Evolutionary conservation across 164 flowering plant genomes (phyloP).

Genomic region (Kalanchoe fedtschenkoi): DNA sequence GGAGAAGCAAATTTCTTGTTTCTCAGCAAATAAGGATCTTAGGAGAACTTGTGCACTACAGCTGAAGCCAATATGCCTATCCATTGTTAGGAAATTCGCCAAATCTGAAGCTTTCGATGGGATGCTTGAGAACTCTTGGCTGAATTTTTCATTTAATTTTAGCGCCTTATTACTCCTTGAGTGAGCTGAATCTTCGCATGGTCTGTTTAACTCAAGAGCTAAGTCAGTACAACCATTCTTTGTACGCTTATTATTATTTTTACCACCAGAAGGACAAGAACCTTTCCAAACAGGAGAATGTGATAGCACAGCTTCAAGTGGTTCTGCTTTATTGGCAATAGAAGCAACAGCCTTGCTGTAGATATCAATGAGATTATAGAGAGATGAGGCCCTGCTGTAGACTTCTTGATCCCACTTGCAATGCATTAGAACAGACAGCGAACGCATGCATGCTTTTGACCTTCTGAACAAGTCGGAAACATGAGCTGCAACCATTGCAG

Average conservation of each 20-base stretch:
- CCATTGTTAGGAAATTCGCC: conserved; percentile 85
- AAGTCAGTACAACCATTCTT: conserved; percentile 23
- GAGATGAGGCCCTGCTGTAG: conserved; percentile 65
- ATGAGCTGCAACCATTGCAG: conserved; percentile 99
- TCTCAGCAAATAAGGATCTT: conserved; percentile 70
- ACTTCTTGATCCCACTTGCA: conserved; percentile 92
- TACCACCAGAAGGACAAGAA: conserved; percentile 22
- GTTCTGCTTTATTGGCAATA: conserved; percentile 82
- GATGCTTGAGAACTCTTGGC: conserved; percentile 46
- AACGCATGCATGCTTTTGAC: conserved; percentile 86
- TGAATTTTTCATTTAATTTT: conserved; percentile 10
- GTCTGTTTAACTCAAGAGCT: conserved; percentile 17
- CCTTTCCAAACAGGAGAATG: conserved; percentile 47
- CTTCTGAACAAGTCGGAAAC: conserved; percentile 77
- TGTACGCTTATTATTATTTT: conserved; percentile 18
- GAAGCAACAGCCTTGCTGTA: conserved; percentile 90
- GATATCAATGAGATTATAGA: conserved; percentile 77
- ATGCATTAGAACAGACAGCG: conserved; percentile 62
- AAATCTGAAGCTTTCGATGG: conserved; percentile 83
- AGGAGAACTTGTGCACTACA: conserved; percentile 67
- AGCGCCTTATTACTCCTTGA: conserved; percentile 10
- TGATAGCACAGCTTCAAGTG: conserved; percentile 60
- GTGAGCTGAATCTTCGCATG: conserved; percentile 15
- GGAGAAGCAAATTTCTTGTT: conserved; percentile 80
- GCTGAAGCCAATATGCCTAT: conserved; percentile 73